A percentile compares a stretch with the other conserved stretches of the same genome.
Conservation (phyloP, 257 asterid species). For the Catharanthus roseus region DNA sequence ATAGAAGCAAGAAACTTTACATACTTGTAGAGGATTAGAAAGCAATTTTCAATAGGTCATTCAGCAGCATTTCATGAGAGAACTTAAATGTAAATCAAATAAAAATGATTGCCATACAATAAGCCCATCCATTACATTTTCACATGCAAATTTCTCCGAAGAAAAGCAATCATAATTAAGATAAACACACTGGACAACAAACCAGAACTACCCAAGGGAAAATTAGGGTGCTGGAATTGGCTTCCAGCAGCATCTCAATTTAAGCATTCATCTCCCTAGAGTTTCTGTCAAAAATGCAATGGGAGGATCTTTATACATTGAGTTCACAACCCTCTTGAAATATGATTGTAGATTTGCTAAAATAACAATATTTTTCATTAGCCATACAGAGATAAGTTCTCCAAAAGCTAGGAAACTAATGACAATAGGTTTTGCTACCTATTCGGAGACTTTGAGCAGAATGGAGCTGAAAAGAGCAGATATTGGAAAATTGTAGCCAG, state of each 20-base stretch:
- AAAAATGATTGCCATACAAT: background rate
- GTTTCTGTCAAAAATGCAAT: no score
- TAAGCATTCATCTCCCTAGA: background rate
- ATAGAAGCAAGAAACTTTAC: background rate
- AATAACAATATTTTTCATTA: background rate
- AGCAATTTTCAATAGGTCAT: background rate
- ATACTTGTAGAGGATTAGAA: background rate
- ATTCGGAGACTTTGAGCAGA: background rate
- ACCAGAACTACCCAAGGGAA: background rate
- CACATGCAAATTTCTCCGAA: background rate
- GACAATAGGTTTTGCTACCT: background rate
- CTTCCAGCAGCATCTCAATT: background rate
- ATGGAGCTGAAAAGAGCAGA: background rate
- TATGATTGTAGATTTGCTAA: background rate
- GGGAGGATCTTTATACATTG: background rate
- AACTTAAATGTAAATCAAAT: background rate
- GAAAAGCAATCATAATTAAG: background rate
- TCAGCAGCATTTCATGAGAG: background rate
- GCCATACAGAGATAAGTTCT: background rate
- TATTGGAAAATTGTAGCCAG: background rate
- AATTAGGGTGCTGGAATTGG: background rate
- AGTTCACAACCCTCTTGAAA: background rate
- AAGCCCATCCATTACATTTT: background rate
- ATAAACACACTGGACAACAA: background rate
- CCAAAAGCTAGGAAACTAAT: background rate